phyloP scores from a whole-genome alignment of 2,329 filamentous ascomycete genomes.

The Fusarium pseudoanthophilum region DNA sequence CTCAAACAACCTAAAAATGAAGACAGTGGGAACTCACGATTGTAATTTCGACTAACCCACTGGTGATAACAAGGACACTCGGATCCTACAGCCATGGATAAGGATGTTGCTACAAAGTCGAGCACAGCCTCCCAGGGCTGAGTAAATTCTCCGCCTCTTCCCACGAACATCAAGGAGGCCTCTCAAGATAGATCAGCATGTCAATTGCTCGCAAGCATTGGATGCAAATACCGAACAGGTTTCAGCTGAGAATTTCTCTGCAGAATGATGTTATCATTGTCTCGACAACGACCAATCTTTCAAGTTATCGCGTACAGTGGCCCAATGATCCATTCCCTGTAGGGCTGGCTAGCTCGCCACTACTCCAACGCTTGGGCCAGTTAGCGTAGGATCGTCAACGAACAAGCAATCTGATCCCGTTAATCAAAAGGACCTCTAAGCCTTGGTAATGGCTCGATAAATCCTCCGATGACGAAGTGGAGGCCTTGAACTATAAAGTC shows the following conservation, averaged over 20 bases:
- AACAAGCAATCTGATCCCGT: background rate
- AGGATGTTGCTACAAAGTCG: background rate
- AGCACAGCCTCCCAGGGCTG: slow-evolving; percentile 11
- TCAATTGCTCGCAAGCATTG: background rate
- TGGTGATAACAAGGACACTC: background rate
- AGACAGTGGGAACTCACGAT: accelerated
- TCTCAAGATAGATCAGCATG: background rate
- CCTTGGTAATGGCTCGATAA: background rate
- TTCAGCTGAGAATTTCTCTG: no score
- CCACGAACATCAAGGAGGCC: background rate
- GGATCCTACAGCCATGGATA: background rate
- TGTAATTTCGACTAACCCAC: background rate
- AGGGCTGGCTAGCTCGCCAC: background rate
- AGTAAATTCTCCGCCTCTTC: background rate
- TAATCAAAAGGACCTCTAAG: background rate
- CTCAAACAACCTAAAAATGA: background rate
- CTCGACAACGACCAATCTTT: background rate
- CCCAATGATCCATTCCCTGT: background rate
- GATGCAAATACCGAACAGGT: accelerated
- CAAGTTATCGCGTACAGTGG: accelerated
- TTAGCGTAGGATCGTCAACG: background rate
- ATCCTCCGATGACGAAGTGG: background rate
- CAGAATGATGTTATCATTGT: background rate
- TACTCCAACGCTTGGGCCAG: background rate
- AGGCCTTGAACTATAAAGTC: background rate